Evolutionary conservation across 2,329 filamentous ascomycete genomes (phyloP).

Genomic region (Xylariomycetidae sp.): DNA sequence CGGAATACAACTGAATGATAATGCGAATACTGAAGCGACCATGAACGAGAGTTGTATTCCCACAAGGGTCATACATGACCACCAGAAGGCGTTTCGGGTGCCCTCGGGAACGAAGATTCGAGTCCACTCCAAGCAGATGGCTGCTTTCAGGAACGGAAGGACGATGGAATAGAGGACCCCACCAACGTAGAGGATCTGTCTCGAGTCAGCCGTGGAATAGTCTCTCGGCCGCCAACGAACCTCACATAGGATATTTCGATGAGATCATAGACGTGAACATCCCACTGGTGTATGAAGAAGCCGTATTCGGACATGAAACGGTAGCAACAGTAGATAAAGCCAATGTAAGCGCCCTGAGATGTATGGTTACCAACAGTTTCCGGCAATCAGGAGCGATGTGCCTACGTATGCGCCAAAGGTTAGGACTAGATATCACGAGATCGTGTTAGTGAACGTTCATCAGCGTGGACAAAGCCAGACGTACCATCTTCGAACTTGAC

Average conservation of each 20-base stretch:
- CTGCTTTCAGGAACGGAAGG: constrained; percentile 10
- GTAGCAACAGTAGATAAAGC: constrained; percentile 11
- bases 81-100: constrained; percentile 12
- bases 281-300: constrained; percentile 16
- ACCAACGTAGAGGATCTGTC: constrained; percentile 12
- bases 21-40: constrained; percentile 9
- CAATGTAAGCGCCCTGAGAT: constrained; percentile 10
- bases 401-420: constrained; percentile 10
- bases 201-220: too few relatives aligned
- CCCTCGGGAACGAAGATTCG: constrained; percentile 12
- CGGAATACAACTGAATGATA: constrained; percentile 11
- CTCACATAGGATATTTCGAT: constrained; percentile 11
- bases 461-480: neutral
- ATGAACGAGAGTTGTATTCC: constrained; percentile 8
- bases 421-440: constrained; percentile 2
- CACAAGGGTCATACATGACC: constrained; percentile 8
- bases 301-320: constrained; percentile 10
- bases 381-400: neutral
- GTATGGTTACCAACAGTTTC: neutral
- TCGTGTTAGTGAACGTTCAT: neutral
- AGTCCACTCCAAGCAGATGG: constrained; percentile 15
- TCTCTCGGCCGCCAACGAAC: neutral
- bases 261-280: constrained; percentile 9
- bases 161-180: constrained; percentile 9
- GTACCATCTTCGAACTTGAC: constrained; percentile 10